phyloP scores from a whole-genome alignment of 768 basidiomycete genomes.

The Imleria badia region DNA sequence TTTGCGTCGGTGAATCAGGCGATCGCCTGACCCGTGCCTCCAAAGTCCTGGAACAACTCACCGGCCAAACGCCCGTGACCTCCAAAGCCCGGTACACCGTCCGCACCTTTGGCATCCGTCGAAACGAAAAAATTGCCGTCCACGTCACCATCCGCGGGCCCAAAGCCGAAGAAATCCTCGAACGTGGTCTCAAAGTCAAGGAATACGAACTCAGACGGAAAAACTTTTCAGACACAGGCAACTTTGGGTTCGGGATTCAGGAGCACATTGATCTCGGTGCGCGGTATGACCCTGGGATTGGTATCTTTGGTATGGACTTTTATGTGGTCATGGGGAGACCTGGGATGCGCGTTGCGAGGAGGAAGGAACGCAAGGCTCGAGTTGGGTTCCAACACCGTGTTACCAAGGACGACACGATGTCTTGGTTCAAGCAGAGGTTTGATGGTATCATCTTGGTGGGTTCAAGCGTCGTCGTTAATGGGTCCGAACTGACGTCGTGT shows the following conservation, averaged over 20 bases:
- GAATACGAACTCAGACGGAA: constrained; percentile 97
- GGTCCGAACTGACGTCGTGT: background rate
- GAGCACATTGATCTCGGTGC: constrained; percentile 99
- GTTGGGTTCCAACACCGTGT: constrained; percentile 89
- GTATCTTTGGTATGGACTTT: constrained; percentile 99
- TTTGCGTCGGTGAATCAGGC: constrained; percentile 99
- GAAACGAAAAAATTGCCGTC: constrained; percentile 99
- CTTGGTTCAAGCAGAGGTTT: constrained; percentile 99
- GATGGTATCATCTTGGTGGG: constrained; percentile 94
- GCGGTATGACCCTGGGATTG: constrained; percentile 96
- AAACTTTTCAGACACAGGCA: constrained; percentile 98
- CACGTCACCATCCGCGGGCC: constrained; percentile 99
- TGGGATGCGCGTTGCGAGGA: constrained; percentile 84
- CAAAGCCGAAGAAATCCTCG: constrained; percentile 99
- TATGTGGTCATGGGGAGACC: constrained; percentile 97
- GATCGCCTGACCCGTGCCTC: constrained; percentile 98
- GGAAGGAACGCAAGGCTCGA: constrained; percentile 85
- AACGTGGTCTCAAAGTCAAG: constrained; percentile 99
- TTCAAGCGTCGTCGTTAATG: constrained; percentile 16
- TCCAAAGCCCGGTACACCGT: constrained; percentile 99
- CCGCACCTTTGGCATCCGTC: constrained; percentile 97
- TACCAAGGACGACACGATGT: constrained; percentile 94
- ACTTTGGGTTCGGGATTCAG: constrained; percentile 99
- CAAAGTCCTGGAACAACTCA: constrained; percentile 99
- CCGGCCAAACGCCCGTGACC: constrained; percentile 98